phyloP scores from a whole-genome alignment of 2,329 filamentous ascomycete species.

The Trichoderma koningii region DNA sequence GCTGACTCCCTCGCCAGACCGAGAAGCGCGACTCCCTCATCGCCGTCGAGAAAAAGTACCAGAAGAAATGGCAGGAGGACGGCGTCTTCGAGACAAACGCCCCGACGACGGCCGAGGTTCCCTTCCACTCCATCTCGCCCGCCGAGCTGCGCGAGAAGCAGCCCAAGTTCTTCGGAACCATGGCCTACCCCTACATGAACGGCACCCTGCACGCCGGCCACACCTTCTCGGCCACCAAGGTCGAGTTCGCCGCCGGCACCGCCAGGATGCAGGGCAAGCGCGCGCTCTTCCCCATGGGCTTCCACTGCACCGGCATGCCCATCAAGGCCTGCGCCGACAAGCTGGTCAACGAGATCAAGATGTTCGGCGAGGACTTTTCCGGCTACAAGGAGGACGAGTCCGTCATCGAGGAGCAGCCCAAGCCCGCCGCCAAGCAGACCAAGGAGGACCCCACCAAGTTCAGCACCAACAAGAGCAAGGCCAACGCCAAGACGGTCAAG shows the following conservation, averaged over 20 bases:
- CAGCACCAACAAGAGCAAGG: constrained; percentile 88
- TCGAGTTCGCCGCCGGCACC: constrained; percentile 88
- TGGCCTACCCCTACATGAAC: constrained; percentile 71
- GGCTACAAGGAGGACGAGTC: constrained; percentile 66
- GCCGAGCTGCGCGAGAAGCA: constrained; percentile 75
- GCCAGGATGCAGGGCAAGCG: constrained; percentile 89
- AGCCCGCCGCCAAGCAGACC: constrained; percentile 62
- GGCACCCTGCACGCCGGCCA: constrained; percentile 88
- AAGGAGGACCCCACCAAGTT: constrained; percentile 91
- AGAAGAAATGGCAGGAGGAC: constrained; percentile 60
- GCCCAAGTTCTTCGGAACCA: constrained; percentile 83
- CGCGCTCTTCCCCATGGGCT: constrained; percentile 86
- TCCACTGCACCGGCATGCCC: constrained; percentile 91
- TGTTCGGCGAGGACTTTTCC: constrained; percentile 87
- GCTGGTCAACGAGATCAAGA: constrained; percentile 81
- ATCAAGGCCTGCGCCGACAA: constrained; percentile 98
- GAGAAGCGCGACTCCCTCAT: constrained; percentile 85
- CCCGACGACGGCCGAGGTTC: constrained; percentile 75
- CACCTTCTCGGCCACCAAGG: constrained; percentile 86
- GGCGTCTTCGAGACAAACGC: constrained; percentile 82
- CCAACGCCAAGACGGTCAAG: constrained; percentile 83
- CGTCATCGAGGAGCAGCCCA: constrained; percentile 51
- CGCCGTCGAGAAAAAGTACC: constrained; percentile 87
- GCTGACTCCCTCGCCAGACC: constrained; percentile 53
- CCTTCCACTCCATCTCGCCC: constrained; percentile 71